phyloP scores from a whole-genome alignment of 129 eudicot genomes.

The Oenanthe sinensis region DNA sequence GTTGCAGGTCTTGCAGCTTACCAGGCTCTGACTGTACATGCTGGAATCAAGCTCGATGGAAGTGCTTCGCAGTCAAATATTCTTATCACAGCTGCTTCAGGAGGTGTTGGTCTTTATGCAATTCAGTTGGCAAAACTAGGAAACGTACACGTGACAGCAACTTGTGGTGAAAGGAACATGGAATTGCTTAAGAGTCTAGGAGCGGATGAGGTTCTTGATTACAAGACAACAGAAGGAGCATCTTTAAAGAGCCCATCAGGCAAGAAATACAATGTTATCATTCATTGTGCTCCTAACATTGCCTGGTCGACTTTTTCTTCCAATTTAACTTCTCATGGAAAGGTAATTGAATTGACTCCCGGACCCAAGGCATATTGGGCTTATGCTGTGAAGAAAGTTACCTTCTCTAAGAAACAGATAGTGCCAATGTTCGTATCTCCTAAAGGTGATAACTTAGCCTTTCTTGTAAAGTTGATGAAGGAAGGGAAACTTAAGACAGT shows the following conservation, averaged over 20 bases:
- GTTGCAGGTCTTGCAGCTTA: constrained; percentile 8
- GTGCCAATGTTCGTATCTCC: neutral
- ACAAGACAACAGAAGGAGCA: constrained; percentile 3
- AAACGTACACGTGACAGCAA: neutral
- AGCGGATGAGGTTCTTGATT: neutral
- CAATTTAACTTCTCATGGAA: neutral
- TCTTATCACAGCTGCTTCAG: neutral
- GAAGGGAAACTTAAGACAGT: neutral
- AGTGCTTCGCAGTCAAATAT: neutral
- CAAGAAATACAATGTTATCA: neutral
- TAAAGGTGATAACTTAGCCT: neutral
- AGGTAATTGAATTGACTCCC: neutral
- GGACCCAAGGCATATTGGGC: constrained; percentile 7
- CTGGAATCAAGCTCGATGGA: constrained; percentile 7
- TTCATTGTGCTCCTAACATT: neutral
- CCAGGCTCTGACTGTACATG: constrained; percentile 2
- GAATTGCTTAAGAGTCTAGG: constrained; percentile 1
- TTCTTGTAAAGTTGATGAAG: neutral
- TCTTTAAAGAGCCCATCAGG: constrained; percentile 3
- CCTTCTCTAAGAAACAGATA: neutral
- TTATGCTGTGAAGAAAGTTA: constrained; percentile 1
- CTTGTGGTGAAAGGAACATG: neutral
- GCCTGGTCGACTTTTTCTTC: neutral
- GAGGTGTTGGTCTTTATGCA: constrained; percentile 1
- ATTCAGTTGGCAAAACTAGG: neutral